These are phyloP conservation scores for Zymoseptoria ardabiliae DNA, from an alignment of 2,329 filamentous ascomycete genomes.

Conservation along the genomic window DNA sequence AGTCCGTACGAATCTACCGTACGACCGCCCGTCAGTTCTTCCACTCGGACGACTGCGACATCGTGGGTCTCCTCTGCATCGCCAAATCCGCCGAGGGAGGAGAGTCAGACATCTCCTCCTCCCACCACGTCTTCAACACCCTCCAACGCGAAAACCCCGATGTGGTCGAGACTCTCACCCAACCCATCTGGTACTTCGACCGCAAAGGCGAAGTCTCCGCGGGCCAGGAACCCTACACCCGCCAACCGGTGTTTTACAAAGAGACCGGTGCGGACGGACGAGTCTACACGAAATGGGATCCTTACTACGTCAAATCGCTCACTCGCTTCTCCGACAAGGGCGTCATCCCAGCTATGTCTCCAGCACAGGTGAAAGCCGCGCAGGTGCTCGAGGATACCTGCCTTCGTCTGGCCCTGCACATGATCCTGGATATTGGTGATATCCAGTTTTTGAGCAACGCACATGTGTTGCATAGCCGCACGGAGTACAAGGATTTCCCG, in stretches of 20 bases:
- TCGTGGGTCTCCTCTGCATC: slow-evolving; percentile 77
- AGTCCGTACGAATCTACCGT: slow-evolving; percentile 82
- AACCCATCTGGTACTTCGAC: slow-evolving; percentile 87
- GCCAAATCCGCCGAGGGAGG: slow-evolving; percentile 71
- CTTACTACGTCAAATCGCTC: slow-evolving; percentile 75
- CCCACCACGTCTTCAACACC: slow-evolving; percentile 74
- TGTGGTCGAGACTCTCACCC: slow-evolving; percentile 64
- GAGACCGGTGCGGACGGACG: slow-evolving; percentile 60
- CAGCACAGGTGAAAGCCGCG: slow-evolving; percentile 61
- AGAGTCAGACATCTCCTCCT: slow-evolving; percentile 72
- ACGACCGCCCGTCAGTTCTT: slow-evolving; percentile 77
- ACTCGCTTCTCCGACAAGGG: slow-evolving; percentile 63
- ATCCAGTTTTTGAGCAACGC: slow-evolving; percentile 80
- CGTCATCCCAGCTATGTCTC: slow-evolving; percentile 63
- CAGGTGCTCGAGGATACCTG: slow-evolving; percentile 69
- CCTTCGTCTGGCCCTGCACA: slow-evolving; percentile 66
- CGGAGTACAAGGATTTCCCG: slow-evolving; percentile 66
- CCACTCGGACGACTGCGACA: slow-evolving; percentile 74
- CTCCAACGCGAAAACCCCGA: slow-evolving; percentile 69
- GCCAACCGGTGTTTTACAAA: slow-evolving; percentile 58
- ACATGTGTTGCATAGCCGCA: slow-evolving; percentile 74
- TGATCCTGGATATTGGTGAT: slow-evolving; percentile 79
- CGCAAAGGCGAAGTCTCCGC: slow-evolving; percentile 74
- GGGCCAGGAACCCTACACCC: slow-evolving; percentile 53
- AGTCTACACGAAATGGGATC: slow-evolving; percentile 82